Evolutionary conservation across 2,329 filamentous ascomycete species (phyloP).

Genomic region (Sporothrix mexicana): DNA sequence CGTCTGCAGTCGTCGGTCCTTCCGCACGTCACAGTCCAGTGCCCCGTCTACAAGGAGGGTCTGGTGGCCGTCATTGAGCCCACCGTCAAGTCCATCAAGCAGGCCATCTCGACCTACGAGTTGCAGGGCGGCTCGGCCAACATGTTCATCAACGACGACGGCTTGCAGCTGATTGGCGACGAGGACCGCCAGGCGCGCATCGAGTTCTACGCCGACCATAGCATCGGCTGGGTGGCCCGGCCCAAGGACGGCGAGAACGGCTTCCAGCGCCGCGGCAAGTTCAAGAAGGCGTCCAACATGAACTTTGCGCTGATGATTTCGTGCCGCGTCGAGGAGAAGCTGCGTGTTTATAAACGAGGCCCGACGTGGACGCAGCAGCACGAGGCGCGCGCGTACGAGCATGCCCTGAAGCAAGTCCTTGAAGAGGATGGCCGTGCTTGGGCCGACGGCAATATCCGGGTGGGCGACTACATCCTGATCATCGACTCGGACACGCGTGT

Average conservation of each 20-base stretch:
- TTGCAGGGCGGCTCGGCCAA: constrained; percentile 79
- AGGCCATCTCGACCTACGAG: constrained; percentile 77
- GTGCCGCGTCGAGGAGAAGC: constrained; percentile 72
- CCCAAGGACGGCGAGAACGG: constrained; percentile 68
- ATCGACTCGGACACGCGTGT: constrained; percentile 83
- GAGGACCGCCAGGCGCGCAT: constrained; percentile 67
- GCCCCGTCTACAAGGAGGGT: constrained; percentile 87
- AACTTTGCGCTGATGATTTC: constrained; percentile 72
- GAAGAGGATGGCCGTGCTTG: constrained; percentile 72
- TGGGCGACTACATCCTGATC: constrained; percentile 82
- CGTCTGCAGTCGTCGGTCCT: constrained; percentile 63
- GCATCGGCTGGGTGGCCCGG: constrained; percentile 72
- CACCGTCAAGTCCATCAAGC: constrained; percentile 78
- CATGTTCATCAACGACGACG: constrained; percentile 78
- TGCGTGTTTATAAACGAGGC: constrained; percentile 61
- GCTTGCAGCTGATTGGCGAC: constrained; percentile 69
- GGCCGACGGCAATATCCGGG: constrained; percentile 84
- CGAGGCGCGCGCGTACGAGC: constrained; percentile 69
- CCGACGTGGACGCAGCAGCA: constrained; percentile 71
- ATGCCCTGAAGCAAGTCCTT: constrained; percentile 68
- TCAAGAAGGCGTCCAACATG: constrained; percentile 76
- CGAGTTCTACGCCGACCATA: constrained; percentile 71
- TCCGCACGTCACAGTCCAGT: constrained; percentile 81
- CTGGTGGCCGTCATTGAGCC: constrained; percentile 75
- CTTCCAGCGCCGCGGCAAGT: constrained; percentile 68